These are phyloP conservation scores for Pseudoneurospora amorphoporcata DNA, from an alignment of 495 filamentous ascomycete genomes.

Conservation along the genomic window DNA sequence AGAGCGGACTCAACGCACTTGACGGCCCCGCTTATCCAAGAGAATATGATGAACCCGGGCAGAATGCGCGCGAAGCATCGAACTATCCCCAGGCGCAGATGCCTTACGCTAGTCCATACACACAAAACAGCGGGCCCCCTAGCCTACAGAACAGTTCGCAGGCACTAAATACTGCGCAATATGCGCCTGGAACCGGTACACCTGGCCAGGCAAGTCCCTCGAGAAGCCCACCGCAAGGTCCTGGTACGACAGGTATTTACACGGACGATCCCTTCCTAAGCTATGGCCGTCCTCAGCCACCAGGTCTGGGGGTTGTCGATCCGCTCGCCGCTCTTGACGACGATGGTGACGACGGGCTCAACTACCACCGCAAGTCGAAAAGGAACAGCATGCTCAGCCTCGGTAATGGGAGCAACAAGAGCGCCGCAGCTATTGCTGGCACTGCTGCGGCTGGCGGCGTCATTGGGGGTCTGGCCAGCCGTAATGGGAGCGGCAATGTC, in stretches of 20 bases:
- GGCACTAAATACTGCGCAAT: constrained; percentile 8
- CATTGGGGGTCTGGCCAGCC: constrained; percentile 36
- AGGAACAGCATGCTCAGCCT: constrained; percentile 46
- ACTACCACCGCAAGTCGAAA: constrained; percentile 32
- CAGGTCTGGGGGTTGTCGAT: constrained; percentile 49
- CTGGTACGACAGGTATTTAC: constrained; percentile 17
- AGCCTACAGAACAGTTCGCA: constrained; percentile 16
- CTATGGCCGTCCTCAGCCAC: constrained; percentile 49
- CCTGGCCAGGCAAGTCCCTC: constrained; percentile 19
- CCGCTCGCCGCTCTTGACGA: constrained; percentile 66
- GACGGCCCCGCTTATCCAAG: constrained; percentile 36
- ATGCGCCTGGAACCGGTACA: constrained; percentile 8
- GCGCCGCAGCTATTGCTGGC: constrained; percentile 22
- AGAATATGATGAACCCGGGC: constrained; percentile 21
- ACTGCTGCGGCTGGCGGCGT: constrained; percentile 45
- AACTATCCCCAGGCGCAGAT: constrained; percentile 14
- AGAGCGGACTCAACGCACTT: constrained; percentile 63
- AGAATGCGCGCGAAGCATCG: constrained; percentile 1
- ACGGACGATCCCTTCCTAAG: constrained; percentile 40
- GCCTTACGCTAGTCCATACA: constrained; percentile 2
- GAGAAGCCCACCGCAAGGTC: constrained; percentile 10
- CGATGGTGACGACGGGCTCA: constrained; percentile 74
- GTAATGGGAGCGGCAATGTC: constrained; percentile 27
- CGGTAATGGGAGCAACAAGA: constrained; percentile 27
- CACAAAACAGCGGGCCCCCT: neutral